phyloP scores from a whole-genome alignment of 768 basidiomycete species.

The Suillus sp. region DNA sequence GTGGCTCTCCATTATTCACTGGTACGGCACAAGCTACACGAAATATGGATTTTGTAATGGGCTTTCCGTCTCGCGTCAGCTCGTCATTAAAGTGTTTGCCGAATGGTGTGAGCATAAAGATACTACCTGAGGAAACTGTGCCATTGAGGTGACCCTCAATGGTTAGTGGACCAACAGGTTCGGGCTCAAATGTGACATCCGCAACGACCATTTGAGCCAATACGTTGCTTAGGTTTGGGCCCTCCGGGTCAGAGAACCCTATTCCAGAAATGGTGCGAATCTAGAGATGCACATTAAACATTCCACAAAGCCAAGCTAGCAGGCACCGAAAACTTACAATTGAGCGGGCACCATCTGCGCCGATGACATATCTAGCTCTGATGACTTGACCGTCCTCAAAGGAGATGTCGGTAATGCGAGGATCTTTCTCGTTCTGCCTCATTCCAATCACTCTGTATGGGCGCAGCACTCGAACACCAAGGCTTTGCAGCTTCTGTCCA shows the following conservation, averaged over 20 bases:
- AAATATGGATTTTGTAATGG: slow-evolving; percentile 24
- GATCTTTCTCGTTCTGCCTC: slow-evolving; percentile 29
- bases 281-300: slow-evolving; percentile 27
- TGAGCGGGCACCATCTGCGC: slow-evolving; percentile 53
- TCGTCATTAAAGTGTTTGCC: slow-evolving; percentile 18
- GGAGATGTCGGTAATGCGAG: slow-evolving; percentile 37
- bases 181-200: slow-evolving; percentile 44
- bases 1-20: slow-evolving; percentile 30
- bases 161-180: slow-evolving; percentile 15
- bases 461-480: slow-evolving; percentile 38
- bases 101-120: slow-evolving; percentile 38
- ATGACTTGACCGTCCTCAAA: slow-evolving; percentile 51
- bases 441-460: slow-evolving; percentile 44
- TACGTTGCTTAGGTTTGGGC: slow-evolving; percentile 21
- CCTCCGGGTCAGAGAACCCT: slow-evolving; percentile 46
- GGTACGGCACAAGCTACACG: slow-evolving; percentile 43
- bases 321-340: slow-evolving; percentile 30
- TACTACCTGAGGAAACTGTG: slow-evolving; percentile 27
- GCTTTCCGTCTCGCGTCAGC: not conserved
- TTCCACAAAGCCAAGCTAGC: not conserved
- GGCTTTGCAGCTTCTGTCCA: slow-evolving; percentile 33
- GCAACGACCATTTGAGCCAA: slow-evolving; percentile 47
- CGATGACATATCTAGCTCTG: slow-evolving; percentile 47
- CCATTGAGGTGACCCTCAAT: slow-evolving; percentile 20
- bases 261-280: slow-evolving; percentile 45